Evolutionary conservation across 352 stramenopile species (phyloP), one percentile per base, ranked within the genome.

Genomic region (Pythium folliculosum): DNA sequence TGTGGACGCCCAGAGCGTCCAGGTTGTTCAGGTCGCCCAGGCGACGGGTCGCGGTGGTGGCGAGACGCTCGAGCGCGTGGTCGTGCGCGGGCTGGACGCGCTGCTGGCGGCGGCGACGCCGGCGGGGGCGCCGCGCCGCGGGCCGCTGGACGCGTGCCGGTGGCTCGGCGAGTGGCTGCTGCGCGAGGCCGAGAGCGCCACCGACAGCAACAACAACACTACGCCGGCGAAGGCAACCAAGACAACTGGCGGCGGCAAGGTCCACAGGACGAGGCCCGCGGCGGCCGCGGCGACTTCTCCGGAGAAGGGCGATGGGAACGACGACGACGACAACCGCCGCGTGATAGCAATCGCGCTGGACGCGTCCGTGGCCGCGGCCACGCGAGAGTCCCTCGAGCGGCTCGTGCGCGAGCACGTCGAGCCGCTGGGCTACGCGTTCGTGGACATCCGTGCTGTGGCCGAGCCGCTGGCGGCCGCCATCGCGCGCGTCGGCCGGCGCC

Each of bases 81-180:
- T 90, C 25, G 67, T 76, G 8, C 45, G 66, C 64, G 77, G 77
- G 21, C 58, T 89, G 23, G 73, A 77, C 37, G 73, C 74, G 52
- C 61, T 89, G 17, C 43, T 87, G 21, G 35, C 58, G 8, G 4
- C n/a, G 32, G 16, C 54, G 5, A 53, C 63, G 6, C 32, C 51
- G n/a, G 3, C n/a, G 38, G 22, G 14, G 55, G 1, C 57, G 32
- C 9, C 61, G 16, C 70, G 77, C 1, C 0, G 73, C 19, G 38
- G 73, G 45, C 71, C 78, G 38, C 44, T 86, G 16, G 73, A 78
- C 49, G 81, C 77, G 0, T 88, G 81, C 65, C 58, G 49, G 32
- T 89, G 78, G 81, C 76, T 89, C 9, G 78, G 81, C 16, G 53
- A 80, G 50, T 87, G 78, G 78, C 60, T 89, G 32, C 49, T 89